Evolutionary conservation across 306 rosid species (phyloP).

Genomic region (Trifolium pratense): DNA sequence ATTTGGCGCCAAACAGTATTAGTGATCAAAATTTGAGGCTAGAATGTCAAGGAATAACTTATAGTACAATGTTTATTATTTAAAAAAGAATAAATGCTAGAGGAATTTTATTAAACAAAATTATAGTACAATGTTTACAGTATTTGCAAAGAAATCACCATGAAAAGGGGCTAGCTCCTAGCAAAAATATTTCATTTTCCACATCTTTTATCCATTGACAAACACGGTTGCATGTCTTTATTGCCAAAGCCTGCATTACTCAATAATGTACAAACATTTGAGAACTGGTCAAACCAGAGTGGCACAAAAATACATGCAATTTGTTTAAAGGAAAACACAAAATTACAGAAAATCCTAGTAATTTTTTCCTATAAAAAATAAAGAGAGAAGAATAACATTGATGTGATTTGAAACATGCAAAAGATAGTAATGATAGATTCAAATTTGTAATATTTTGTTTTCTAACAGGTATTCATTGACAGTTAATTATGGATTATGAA

Average conservation of each 20-base stretch:
- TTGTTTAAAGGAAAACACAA: background rate
- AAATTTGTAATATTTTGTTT: slow-evolving; percentile 15
- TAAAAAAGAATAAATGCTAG: slow-evolving; percentile 7
- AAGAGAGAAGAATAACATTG: background rate
- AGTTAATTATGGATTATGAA: slow-evolving; percentile 36
- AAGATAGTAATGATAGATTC: background rate
- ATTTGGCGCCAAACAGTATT: too few relatives aligned
- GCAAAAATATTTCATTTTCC: slow-evolving; percentile 93
- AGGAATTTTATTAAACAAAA: slow-evolving; percentile 44
- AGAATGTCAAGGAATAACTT: too few relatives aligned
- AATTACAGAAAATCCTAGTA: background rate
- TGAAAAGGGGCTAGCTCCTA: slow-evolving; percentile 99
- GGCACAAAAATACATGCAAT: slow-evolving; percentile 16
- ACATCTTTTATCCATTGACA: slow-evolving; percentile 99
- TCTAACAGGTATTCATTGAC: slow-evolving; percentile 1
- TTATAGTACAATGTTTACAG: slow-evolving; percentile 67
- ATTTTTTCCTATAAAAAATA: background rate
- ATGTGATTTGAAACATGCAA: slow-evolving; percentile 14
- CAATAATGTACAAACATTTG: slow-evolving; percentile 35
- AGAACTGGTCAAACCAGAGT: slow-evolving; percentile 32
- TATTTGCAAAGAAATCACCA: slow-evolving; percentile 65
- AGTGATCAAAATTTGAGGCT: too few relatives aligned
- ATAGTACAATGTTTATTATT: too few relatives aligned
- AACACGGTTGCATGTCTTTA: slow-evolving; percentile 90
- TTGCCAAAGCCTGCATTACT: slow-evolving; percentile 82